Evolutionary conservation across 495 filamentous ascomycete species (phyloP).

Genomic region (Penicillium odoratum): DNA sequence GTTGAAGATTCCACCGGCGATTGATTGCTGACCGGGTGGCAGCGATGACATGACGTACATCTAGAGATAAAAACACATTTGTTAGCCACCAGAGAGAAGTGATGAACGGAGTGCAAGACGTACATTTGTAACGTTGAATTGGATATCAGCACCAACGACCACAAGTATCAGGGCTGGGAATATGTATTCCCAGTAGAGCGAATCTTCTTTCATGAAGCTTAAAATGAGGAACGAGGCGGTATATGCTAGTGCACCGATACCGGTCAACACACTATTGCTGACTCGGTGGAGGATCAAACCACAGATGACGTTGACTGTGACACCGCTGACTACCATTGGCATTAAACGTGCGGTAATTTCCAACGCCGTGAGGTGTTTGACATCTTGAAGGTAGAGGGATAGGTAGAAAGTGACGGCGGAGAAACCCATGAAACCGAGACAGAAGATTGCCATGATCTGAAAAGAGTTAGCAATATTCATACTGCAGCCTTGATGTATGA

Average conservation of each 20-base stretch:
- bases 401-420: conserved; percentile 36
- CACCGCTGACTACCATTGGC: conserved; percentile 54
- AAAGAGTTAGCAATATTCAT: not conserved
- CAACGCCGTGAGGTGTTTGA: conserved; percentile 42
- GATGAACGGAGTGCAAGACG: not conserved
- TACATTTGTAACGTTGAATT: conserved; percentile 62
- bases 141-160: conserved; percentile 55
- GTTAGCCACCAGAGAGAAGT: not conserved
- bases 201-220: conserved; percentile 41
- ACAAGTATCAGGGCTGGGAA: conserved; percentile 53
- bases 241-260: conserved; percentile 44
- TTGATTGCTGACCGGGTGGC: conserved; percentile 33
- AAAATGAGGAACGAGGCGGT: conserved; percentile 56
- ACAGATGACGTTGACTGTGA: conserved; percentile 53
- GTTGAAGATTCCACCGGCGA: conserved; percentile 41
- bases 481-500: not conserved
- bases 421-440: conserved; percentile 42
- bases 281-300: conserved; percentile 57
- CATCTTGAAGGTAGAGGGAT: conserved; percentile 45
- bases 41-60: conserved; percentile 45
- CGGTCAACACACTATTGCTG: conserved; percentile 47
- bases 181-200: conserved; percentile 57
- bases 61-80: conserved; percentile 1
- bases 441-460: conserved; percentile 33
- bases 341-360: conserved; percentile 54